Evolutionary conservation across 2,329 filamentous ascomycete genomes (phyloP), one percentile per base, ranked within the genome.

Genomic region (Aspergillus fumigatiaffinis): DNA sequence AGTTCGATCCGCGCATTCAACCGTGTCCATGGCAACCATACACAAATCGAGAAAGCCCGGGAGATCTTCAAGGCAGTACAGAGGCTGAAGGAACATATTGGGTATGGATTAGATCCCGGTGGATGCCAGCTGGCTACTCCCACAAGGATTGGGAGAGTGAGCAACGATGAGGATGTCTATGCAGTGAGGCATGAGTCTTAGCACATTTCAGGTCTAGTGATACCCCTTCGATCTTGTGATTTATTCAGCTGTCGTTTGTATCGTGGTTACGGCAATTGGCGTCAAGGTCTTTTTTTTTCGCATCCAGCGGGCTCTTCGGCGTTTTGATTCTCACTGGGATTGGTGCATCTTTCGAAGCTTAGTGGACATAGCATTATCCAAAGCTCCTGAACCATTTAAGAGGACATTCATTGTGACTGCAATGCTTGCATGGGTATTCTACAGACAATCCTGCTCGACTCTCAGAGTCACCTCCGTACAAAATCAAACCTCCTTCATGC

Each of bases 61-160:
- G 75, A 79, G 50, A 72, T 79, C 3, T 63, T 79, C 17, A 70
- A 73, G 53, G 77, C 78, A 8, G 71, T 84, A 35, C 72, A 78
- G 35, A 73, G 75, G 47, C 78, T 78, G 58, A 85, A 84, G 66
- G 73, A 73, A 51, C 73, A 74, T 23, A 72, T 83, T 60, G 84
- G 84, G 2, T 75, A 80, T 3, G 81, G 79, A 0, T 73, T 86
- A 63, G 83, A 84, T 55, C 74, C 76, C 48, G 79, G 77, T 44
- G 83, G 83, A 4, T 78, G 78, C 44, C 79, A 76, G 23, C 69
- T 86, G 5, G 82, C 79, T 3, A 86, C 79, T 32, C 76, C 79
- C 21, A 77, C 79, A 60, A 76, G 82, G 29, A 76, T 79, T 56
- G 65, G 68, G 56, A 79, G 79, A 0, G 78, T 85, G 53, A 71